A percentile compares a stretch with the other conserved stretches of the same genome.
phyloP scores from a whole-genome alignment of 2,329 filamentous ascomycete genomes.

The Orbilia javanica region DNA sequence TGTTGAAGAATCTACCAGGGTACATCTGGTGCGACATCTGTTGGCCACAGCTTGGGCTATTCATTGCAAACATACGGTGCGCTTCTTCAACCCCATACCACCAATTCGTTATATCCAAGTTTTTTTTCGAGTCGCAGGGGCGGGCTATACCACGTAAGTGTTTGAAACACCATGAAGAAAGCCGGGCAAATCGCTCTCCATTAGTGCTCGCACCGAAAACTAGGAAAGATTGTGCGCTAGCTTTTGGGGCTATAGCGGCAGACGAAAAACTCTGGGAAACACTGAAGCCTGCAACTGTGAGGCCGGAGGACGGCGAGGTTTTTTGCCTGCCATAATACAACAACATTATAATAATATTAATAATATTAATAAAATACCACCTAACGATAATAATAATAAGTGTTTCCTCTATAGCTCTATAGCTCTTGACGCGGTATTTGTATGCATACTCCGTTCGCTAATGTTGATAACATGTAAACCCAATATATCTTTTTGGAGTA shows the following conservation, averaged over 20 bases:
- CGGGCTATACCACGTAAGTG: constrained; percentile 61
- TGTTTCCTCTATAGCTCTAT: too few relatives aligned
- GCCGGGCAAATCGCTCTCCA: neutral
- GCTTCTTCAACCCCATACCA: constrained; percentile 61
- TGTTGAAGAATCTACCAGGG: constrained; percentile 60
- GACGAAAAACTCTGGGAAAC: neutral
- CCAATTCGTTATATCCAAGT: constrained; percentile 63
- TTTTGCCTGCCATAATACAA: too few relatives aligned
- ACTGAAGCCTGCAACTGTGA: neutral
- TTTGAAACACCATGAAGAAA: constrained; percentile 23
- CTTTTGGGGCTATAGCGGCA: neutral
- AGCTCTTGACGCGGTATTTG: too few relatives aligned
- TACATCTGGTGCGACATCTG: constrained; percentile 64
- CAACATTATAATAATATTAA: too few relatives aligned
- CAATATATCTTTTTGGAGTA: too few relatives aligned
- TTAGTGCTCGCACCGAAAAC: neutral
- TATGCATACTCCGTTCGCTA: too few relatives aligned
- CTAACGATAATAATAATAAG: too few relatives aligned
- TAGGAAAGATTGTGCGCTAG: neutral
- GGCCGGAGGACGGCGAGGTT: neutral
- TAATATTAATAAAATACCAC: too few relatives aligned
- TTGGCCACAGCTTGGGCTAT: constrained; percentile 63
- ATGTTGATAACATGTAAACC: too few relatives aligned
- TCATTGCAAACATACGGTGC: constrained; percentile 61
- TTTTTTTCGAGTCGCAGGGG: constrained; percentile 65